phyloP scores from a whole-genome alignment of 2,329 filamentous ascomycete species.

The Penicillium brevicompactum region DNA sequence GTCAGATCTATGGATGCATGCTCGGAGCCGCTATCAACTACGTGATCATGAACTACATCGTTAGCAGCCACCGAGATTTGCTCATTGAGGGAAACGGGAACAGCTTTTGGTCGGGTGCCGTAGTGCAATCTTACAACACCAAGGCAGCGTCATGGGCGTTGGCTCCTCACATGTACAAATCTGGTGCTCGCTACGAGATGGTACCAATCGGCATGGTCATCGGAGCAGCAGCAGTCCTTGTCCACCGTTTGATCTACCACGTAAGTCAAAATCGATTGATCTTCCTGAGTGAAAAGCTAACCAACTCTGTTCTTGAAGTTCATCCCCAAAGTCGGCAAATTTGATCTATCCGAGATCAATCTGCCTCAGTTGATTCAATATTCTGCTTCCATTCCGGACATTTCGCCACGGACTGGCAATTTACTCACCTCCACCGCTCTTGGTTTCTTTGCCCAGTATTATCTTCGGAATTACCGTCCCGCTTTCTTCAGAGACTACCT shows the following conservation, averaged over 20 bases:
- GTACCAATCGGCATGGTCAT: slow-evolving; percentile 55
- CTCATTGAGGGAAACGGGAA: slow-evolving; percentile 51
- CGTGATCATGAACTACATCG: slow-evolving; percentile 58
- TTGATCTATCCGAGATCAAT: slow-evolving; percentile 51
- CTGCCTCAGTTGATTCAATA: slow-evolving; percentile 58
- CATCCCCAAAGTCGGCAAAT: slow-evolving; percentile 48
- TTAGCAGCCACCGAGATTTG: slow-evolving; percentile 52
- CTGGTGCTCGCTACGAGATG: slow-evolving; percentile 45
- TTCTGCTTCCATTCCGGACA: slow-evolving; percentile 58
- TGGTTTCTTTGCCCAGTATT: slow-evolving; percentile 56
- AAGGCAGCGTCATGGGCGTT: slow-evolving; percentile 49
- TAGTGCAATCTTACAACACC: slow-evolving; percentile 47
- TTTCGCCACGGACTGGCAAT: slow-evolving; percentile 58
- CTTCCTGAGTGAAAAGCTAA: not conserved
- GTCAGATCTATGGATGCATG: slow-evolving; percentile 59
- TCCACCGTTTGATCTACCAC: slow-evolving; percentile 16
- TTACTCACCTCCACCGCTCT: slow-evolving; percentile 47
- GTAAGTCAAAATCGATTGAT: slow-evolving; percentile 2
- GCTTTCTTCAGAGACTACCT: slow-evolving; percentile 57
- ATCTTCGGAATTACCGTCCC: slow-evolving; percentile 57
- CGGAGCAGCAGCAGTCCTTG: slow-evolving; percentile 35
- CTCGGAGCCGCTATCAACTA: slow-evolving; percentile 59
- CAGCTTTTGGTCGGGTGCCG: slow-evolving; percentile 56
- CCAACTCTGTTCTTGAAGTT: slow-evolving; percentile 37
- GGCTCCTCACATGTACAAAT: slow-evolving; percentile 56